Percentiles rank a stretch among this genome's conserved stretches.
Evolutionary conservation across 305 asterid species (phyloP).

Genomic region (Coffea humblotiana): DNA sequence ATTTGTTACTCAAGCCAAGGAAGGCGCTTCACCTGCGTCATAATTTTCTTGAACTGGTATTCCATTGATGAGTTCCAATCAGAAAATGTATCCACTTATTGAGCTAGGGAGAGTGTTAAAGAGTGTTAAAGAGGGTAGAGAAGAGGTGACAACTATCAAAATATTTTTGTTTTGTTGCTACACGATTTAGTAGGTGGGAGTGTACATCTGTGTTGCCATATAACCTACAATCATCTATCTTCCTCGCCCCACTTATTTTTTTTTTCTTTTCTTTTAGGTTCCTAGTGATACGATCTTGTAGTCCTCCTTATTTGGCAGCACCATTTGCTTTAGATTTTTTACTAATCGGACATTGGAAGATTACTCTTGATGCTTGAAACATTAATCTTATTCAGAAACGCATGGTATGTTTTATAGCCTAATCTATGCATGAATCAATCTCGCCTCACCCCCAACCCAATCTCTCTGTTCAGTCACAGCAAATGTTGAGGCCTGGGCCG

Average conservation of each 20-base stretch:
- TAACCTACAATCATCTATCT: not conserved
- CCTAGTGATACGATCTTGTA: no score
- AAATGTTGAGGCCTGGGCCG: not conserved
- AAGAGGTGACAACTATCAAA: not conserved
- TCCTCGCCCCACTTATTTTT: not conserved
- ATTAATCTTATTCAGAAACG: not conserved
- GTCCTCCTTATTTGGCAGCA: not conserved
- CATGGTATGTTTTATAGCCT: not conserved
- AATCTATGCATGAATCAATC: not conserved
- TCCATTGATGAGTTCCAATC: not conserved
- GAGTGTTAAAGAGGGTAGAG: not conserved
- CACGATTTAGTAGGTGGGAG: not conserved
- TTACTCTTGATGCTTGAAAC: not conserved
- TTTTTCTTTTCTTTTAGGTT: not conserved
- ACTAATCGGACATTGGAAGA: not conserved
- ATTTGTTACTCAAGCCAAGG: constrained; percentile 42
- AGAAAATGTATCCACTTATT: not conserved
- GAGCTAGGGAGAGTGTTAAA: not conserved
- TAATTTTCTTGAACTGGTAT: not conserved
- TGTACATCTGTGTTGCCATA: not conserved
- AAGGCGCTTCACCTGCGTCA: constrained; percentile 26
- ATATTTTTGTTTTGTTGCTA: not conserved
- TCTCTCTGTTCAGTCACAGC: not conserved
- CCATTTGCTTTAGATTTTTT: not conserved
- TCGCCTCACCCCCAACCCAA: no score